A percentile compares a stretch with the other conserved stretches of the same genome.
Conservation (phyloP, 495 filamentous ascomycete genomes). For the Sordaria brevicollis region DNA sequence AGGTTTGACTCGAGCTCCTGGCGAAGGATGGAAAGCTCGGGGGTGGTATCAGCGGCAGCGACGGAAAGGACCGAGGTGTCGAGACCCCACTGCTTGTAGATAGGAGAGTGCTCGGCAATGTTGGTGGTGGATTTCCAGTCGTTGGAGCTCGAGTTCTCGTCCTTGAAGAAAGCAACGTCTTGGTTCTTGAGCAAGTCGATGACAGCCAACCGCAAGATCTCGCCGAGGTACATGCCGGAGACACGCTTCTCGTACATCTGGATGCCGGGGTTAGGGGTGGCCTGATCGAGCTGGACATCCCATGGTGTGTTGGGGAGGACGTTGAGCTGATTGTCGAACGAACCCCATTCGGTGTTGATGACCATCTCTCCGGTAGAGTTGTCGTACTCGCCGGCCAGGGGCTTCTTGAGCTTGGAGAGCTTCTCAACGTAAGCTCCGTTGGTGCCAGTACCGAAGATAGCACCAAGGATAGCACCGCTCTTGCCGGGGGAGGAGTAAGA, state of each 20-base stretch:
- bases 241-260: slow-evolving; percentile 99
- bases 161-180: slow-evolving; percentile 53
- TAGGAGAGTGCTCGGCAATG: slow-evolving; percentile 47
- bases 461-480: slow-evolving; percentile 75
- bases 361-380: slow-evolving; percentile 86
- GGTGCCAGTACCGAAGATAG: slow-evolving; percentile 90
- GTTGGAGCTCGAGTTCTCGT: slow-evolving; percentile 52
- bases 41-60: slow-evolving; percentile 62
- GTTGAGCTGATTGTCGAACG: slow-evolving; percentile 86
- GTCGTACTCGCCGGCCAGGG: slow-evolving; percentile 59
- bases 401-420: slow-evolving; percentile 55
- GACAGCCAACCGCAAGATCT: slow-evolving; percentile 75
- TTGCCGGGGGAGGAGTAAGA: slow-evolving; percentile 90
- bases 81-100: slow-evolving; percentile 80
- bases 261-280: slow-evolving; percentile 83
- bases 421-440: slow-evolving; percentile 91
- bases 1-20: slow-evolving; percentile 66
- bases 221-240: slow-evolving; percentile 95
- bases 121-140: slow-evolving; percentile 58
- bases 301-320: slow-evolving; percentile 80
- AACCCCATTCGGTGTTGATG: slow-evolving; percentile 97
- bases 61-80: slow-evolving; percentile 80
- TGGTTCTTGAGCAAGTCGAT: slow-evolving; percentile 54
- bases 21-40: slow-evolving; percentile 53
- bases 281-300: slow-evolving; percentile 66